Evolutionary conservation across 257 asterid genomes (phyloP).

Genomic region (Przewalskia tangutica): DNA sequence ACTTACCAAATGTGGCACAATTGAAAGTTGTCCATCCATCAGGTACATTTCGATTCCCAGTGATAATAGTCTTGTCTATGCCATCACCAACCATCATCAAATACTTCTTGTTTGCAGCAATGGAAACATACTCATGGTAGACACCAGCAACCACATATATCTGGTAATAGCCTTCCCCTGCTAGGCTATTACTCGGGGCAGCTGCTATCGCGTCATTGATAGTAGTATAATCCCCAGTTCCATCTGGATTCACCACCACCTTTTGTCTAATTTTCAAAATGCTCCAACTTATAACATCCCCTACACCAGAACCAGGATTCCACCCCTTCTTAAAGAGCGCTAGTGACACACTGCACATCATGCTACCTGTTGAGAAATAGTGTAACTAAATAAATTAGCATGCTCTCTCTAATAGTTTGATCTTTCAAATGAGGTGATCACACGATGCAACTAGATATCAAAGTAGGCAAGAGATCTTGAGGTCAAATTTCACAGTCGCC

Average conservation of each 20-base stretch:
- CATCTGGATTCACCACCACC: constrained; percentile 26
- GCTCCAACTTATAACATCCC: not conserved
- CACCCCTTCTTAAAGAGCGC: constrained; percentile 21
- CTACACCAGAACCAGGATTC: not conserved
- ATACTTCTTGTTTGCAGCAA: constrained; percentile 20
- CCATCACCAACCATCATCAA: constrained; percentile 33
- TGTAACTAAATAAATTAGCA: not conserved
- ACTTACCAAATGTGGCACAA: constrained; percentile 27
- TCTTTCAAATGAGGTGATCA: not conserved
- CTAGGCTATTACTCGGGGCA: constrained; percentile 12
- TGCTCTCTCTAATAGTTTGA: too few species aligned
- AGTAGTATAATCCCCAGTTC: constrained; percentile 20
- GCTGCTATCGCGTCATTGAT: constrained; percentile 19
- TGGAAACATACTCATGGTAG: constrained; percentile 19
- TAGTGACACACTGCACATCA: constrained; percentile 22
- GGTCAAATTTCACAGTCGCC: not conserved
- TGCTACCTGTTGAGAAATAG: not conserved
- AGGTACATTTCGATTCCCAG: constrained; percentile 21
- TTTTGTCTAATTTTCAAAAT: constrained; percentile 8
- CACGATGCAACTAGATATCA: too few species aligned
- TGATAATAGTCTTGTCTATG: constrained; percentile 17
- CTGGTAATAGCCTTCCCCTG: constrained; percentile 13
- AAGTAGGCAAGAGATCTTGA: not conserved
- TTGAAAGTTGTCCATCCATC: constrained; percentile 33
- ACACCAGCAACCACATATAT: constrained; percentile 28